Percentiles rank a stretch among this genome's conserved stretches.
Evolutionary conservation across 2,329 filamentous ascomycete species (phyloP).

Genomic region (Coniella lustricola): DNA sequence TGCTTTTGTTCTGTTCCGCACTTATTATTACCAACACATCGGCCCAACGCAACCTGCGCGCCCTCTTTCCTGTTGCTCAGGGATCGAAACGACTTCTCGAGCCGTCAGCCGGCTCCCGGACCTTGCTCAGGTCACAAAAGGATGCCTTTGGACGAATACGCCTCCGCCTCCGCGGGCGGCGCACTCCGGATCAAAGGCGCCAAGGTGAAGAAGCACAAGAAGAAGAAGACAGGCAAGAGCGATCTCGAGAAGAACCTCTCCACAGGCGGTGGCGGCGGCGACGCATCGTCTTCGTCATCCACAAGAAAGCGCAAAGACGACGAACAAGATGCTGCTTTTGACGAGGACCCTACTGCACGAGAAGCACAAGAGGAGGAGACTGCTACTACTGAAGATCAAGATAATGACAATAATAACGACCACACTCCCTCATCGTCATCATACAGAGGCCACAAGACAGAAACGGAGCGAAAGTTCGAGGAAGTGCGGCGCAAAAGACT

Average conservation of each 20-base stretch:
- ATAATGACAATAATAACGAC: too few species aligned
- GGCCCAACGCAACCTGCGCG: too few species aligned
- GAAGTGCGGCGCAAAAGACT: slow-evolving; percentile 76
- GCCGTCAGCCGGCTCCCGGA: neutral
- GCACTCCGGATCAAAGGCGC: slow-evolving; percentile 80
- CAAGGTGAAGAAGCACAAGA: slow-evolving; percentile 56
- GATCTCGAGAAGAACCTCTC: slow-evolving; percentile 42
- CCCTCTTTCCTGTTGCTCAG: neutral
- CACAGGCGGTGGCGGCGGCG: too few species aligned
- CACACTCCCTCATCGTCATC: too few species aligned
- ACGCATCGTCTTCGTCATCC: slow-evolving; percentile 24
- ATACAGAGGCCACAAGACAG: slow-evolving; percentile 59
- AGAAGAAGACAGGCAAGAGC: slow-evolving; percentile 52
- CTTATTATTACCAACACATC: too few species aligned
- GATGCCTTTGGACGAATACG: slow-evolving; percentile 74
- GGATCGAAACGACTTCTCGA: neutral
- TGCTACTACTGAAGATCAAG: slow-evolving; percentile 19
- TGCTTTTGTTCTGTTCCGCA: neutral
- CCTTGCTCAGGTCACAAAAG: neutral
- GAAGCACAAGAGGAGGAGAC: slow-evolving; percentile 25
- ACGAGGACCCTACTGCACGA: slow-evolving; percentile 13
- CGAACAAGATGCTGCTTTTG: too few species aligned
- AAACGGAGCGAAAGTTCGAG: slow-evolving; percentile 73
- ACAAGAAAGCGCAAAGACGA: slow-evolving; percentile 31
- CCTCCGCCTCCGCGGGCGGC: slow-evolving; percentile 56